Conservation (phyloP, 2,329 filamentous ascomycete species). For the Teratosphaeria nubilosa region DNA sequence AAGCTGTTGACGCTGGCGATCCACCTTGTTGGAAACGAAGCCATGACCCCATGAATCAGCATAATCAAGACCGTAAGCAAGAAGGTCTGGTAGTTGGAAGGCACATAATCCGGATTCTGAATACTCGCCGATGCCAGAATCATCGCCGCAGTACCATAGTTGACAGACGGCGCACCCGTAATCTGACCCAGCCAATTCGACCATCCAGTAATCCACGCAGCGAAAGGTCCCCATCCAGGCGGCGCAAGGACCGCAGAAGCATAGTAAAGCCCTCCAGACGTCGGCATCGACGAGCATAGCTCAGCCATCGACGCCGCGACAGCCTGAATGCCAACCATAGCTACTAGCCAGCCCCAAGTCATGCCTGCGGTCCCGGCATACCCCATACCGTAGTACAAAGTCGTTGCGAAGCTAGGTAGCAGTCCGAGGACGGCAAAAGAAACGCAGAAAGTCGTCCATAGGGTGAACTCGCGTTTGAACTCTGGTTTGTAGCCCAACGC, state of each 20-base stretch:
- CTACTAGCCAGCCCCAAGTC: slow-evolving; percentile 68
- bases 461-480: slow-evolving; percentile 55
- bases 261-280: slow-evolving; percentile 62
- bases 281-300: slow-evolving; percentile 46
- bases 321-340: slow-evolving; percentile 62
- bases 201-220: slow-evolving; percentile 60
- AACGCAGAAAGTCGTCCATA: slow-evolving; percentile 67
- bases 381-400: slow-evolving; percentile 58
- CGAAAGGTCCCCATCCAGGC: slow-evolving; percentile 49
- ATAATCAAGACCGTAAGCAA: slow-evolving; percentile 58
- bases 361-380: slow-evolving; percentile 26
- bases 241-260: slow-evolving; percentile 61
- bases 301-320: slow-evolving; percentile 58
- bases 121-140: slow-evolving; percentile 62
- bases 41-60: slow-evolving; percentile 55
- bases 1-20: slow-evolving; percentile 60
- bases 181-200: slow-evolving; percentile 61
- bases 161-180: slow-evolving; percentile 55
- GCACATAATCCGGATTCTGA: slow-evolving; percentile 53
- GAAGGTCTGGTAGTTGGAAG: slow-evolving; percentile 57
- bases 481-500: slow-evolving; percentile 51
- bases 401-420: slow-evolving; percentile 61
- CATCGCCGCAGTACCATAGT: slow-evolving; percentile 60
- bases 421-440: slow-evolving; percentile 63
- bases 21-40: slow-evolving; percentile 60